Base-by-base conservation (phyloP, 495 filamentous ascomycete species). In the Neurospora intermedia region DNA sequence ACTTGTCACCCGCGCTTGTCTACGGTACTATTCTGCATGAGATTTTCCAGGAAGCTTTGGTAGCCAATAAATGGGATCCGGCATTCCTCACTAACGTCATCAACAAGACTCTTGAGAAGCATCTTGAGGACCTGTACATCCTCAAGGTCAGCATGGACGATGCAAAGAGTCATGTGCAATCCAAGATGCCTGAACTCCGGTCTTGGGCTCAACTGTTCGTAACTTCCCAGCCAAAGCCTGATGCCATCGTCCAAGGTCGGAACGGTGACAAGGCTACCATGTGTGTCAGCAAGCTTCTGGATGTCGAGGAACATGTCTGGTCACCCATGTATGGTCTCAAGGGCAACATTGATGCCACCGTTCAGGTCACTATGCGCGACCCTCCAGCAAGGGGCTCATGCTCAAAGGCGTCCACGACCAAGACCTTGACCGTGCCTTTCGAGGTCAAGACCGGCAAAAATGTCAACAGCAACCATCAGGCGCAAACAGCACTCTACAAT, bases 291-390 rank as follows among this genome's bases (percentile, higher is more conserved):
- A 98, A 97, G 79, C 84, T 99, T 43, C 90, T 99, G 54, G 96
- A 97, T 78, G 93, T 98, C 27, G 96, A 99, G 81, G 96, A 99
- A 80, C 94, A 98, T 77, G 88, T 98, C 45, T 98, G 94, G 96
- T 98, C 96, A 18, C 96, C 96, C 8, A 93, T 93, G 90, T 98
- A 95, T 78, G 96, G 96, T 0, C 85, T 99, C 8, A 98, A 99
- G 82, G 96, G 96, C 41, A 98, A 97, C 79, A 93, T 99, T 72
- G 96, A 99, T 83, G 96, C 96, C n/a, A 98, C 96, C 6, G 91
- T 99, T 15, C 93, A 98, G 82, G 89, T 95, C n/a, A 88, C 87
- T 6, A 91, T 96, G 83, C 81, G 89, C 54, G 93, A 97, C 16
- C 54, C 54, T 40, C 35, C n/a, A 69, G 45, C 31, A 38, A 69